Conservation (phyloP, 805 yeast genomes). For the Ogataea kodamae region DNA sequence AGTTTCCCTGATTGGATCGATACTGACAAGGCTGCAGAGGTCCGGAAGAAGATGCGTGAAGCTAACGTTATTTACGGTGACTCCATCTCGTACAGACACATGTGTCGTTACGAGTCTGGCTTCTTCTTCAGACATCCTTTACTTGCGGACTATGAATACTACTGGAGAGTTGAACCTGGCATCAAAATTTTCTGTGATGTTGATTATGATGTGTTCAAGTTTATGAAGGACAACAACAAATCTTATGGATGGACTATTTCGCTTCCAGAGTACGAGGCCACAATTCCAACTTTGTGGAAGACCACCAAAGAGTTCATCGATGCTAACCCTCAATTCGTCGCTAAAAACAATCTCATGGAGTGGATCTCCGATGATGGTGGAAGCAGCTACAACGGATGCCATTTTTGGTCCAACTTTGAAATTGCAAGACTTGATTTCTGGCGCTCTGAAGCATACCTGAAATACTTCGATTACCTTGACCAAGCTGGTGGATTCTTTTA, state of each 20-base stretch:
- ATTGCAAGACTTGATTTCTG: slow-evolving; percentile 71
- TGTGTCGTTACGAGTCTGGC: slow-evolving; percentile 92
- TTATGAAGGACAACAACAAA: slow-evolving; percentile 73
- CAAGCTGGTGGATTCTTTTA: slow-evolving; percentile 87
- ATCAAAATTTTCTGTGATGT: slow-evolving; percentile 78
- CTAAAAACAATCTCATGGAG: slow-evolving; percentile 59
- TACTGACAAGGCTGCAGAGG: slow-evolving; percentile 56
- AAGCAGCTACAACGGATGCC: slow-evolving; percentile 71
- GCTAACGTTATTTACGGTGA: slow-evolving; percentile 60
- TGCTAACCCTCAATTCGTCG: slow-evolving; percentile 56
- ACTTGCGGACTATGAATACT: slow-evolving; percentile 75
- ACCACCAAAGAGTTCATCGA: slow-evolving; percentile 59
- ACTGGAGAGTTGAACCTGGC: slow-evolving; percentile 95
- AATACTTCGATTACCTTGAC: slow-evolving; percentile 73
- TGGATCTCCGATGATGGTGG: slow-evolving; percentile 73
- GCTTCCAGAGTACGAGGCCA: slow-evolving; percentile 66
- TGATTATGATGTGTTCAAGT: slow-evolving; percentile 75
- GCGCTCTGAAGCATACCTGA: slow-evolving; percentile 66
- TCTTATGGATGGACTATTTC: slow-evolving; percentile 77
- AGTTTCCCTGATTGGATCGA: slow-evolving; percentile 83
- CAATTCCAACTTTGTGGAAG: slow-evolving; percentile 76
- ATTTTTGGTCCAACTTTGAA: slow-evolving; percentile 91
- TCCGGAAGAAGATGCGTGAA: slow-evolving; percentile 50
- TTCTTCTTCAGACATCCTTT: slow-evolving; percentile 79
- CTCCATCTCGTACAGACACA: slow-evolving; percentile 72